Evolutionary conservation across 306 rosid species (phyloP).

Genomic region (Crataegus laevigata): DNA sequence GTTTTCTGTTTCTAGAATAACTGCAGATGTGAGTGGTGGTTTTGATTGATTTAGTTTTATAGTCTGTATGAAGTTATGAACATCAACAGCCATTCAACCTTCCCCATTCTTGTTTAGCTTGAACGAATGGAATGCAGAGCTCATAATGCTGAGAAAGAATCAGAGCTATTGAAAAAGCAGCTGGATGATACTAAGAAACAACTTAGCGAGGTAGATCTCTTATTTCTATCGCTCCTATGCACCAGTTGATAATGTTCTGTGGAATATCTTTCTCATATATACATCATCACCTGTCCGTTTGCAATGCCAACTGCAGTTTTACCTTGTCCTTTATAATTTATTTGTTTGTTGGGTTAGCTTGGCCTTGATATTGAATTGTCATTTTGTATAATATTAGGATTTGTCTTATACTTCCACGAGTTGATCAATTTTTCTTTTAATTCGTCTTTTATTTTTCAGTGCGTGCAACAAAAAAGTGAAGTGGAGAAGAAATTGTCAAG

Average conservation of each 20-base stretch:
- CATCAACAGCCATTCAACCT: conserved; percentile 9
- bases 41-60: conserved; percentile 7
- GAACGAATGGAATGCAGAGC: conserved; percentile 75
- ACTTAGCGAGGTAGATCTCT: conserved; percentile 57
- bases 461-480: conserved; percentile 70
- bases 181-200: conserved; percentile 54
- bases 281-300: not conserved
- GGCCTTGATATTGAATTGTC: conserved; percentile 3
- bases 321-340: not conserved
- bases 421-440: not conserved
- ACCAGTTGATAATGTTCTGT: not conserved
- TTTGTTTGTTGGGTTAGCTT: not conserved
- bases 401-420: conserved; percentile 1
- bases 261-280: not conserved
- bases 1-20: conserved; percentile 59
- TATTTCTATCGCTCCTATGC: conserved; percentile 3
- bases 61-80: not conserved
- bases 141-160: conserved; percentile 66
- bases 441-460: conserved; percentile 34
- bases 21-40: conserved; percentile 50
- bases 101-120: conserved; percentile 42
- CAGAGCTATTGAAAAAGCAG: conserved; percentile 60
- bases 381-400: not conserved
- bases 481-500: conserved; percentile 64
- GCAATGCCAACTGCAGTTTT: not conserved